phyloP scores from a whole-genome alignment of 2,329 filamentous ascomycete species.

The Colletotrichum filicis region DNA sequence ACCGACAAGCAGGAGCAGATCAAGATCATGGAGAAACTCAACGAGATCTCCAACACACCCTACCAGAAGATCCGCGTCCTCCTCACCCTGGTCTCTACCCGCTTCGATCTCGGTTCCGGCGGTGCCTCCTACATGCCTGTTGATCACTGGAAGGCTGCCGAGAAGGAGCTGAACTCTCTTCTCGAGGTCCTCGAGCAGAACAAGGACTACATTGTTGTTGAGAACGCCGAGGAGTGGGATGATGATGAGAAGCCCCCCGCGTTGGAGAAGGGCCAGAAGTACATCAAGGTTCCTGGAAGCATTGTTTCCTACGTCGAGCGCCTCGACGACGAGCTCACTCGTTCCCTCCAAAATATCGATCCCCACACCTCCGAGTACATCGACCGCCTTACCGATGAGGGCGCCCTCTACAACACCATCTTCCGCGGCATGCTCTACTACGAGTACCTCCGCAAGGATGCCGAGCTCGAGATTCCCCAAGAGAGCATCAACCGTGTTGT shows the following conservation, averaged over 20 bases:
- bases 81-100: slow-evolving; percentile 88
- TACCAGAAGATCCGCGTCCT: slow-evolving; percentile 96
- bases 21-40: slow-evolving; percentile 94
- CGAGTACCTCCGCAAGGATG: slow-evolving; percentile 79
- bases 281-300: slow-evolving; percentile 93
- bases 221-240: slow-evolving; percentile 97
- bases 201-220: slow-evolving; percentile 84
- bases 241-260: slow-evolving; percentile 94
- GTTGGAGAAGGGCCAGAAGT: slow-evolving; percentile 77
- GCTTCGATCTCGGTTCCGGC: slow-evolving; percentile 91
- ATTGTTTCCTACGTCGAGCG: slow-evolving; percentile 94
- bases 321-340: slow-evolving; percentile 95
- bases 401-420: slow-evolving; percentile 89
- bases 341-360: slow-evolving; percentile 97
- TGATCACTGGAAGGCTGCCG: slow-evolving; percentile 96
- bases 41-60: slow-evolving; percentile 87
- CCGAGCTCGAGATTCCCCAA: slow-evolving; percentile 78
- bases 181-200: slow-evolving; percentile 83
- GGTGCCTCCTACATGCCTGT: slow-evolving; percentile 85
- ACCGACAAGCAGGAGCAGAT: slow-evolving; percentile 96
- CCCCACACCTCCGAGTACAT: slow-evolving; percentile 99
- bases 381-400: slow-evolving; percentile 92
- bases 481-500: slow-evolving; percentile 92
- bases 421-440: slow-evolving; percentile 90
- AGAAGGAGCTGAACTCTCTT: slow-evolving; percentile 84